These are phyloP conservation scores for Vitis cinerea DNA, from an alignment of 164 flowering plant genomes.

Conservation along the genomic window DNA sequence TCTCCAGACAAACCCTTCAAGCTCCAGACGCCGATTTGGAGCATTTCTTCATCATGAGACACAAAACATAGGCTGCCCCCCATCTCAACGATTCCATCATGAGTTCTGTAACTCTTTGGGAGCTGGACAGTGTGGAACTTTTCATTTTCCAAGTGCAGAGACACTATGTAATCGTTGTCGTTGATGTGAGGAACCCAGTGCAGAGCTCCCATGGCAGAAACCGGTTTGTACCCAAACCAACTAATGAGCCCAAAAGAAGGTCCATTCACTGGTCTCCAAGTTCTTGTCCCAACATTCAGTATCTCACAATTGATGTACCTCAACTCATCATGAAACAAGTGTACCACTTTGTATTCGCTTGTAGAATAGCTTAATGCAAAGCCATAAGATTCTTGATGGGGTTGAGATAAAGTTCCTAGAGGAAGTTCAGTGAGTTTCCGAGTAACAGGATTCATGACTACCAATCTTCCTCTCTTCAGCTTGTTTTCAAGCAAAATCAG, in stretches of 20 bases:
- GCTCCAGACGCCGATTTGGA: conserved; percentile 32
- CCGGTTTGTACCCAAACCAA: conserved; percentile 28
- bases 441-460: conserved; percentile 48
- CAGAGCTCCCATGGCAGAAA: conserved; percentile 38
- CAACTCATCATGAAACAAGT: conserved; percentile 38
- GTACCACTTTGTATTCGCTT: conserved; percentile 39
- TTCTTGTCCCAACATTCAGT: conserved; percentile 19
- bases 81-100: conserved; percentile 40
- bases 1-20: conserved; percentile 25
- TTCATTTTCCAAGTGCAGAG: conserved; percentile 37
- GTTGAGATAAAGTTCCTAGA: conserved; percentile 31
- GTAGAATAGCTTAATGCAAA: conserved; percentile 18
- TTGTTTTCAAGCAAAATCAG: conserved; percentile 33
- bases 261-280: conserved; percentile 47
- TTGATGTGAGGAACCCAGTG: conserved; percentile 41
- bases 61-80: conserved; percentile 32
- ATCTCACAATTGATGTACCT: conserved; percentile 37
- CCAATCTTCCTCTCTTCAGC: conserved; percentile 33
- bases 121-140: conserved; percentile 33
- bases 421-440: conserved; percentile 33
- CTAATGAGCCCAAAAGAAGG: conserved; percentile 30
- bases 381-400: conserved; percentile 39
- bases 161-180: conserved; percentile 31
- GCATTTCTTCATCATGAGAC: conserved; percentile 7
- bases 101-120: conserved; percentile 18